A percentile compares a stretch with the other conserved stretches of the same genome.
phyloP scores from a whole-genome alignment of 345 rosid species.

The Cardamine resedifolia region DNA sequence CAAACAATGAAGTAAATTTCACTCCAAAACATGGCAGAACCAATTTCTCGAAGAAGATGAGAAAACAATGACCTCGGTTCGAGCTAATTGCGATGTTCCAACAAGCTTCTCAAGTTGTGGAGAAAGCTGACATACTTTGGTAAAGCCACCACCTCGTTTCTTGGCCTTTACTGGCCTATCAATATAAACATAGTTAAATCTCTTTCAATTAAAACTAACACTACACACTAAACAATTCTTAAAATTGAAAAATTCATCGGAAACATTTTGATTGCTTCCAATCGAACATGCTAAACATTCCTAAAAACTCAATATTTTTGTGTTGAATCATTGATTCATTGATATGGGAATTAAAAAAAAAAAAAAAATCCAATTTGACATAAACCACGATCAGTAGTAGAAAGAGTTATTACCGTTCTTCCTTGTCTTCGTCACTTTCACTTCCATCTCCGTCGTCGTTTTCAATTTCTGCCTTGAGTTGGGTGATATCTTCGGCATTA shows the following conservation, averaged over 20 bases:
- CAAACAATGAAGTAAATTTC: background rate
- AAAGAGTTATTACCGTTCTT: conserved; percentile 35
- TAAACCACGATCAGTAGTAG: background rate
- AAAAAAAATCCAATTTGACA: conserved; percentile 7
- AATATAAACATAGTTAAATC: background rate
- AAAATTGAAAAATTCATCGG: background rate
- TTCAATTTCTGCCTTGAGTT: conserved; percentile 26
- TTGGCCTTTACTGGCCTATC: conserved; percentile 47
- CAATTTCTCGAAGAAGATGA: background rate
- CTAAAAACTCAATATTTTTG: background rate
- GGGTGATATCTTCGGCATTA: conserved; percentile 35
- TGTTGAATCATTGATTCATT: conserved; percentile 6
- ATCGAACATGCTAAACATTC: too few species aligned
- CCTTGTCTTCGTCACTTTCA: conserved; percentile 33
- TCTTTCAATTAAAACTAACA: background rate
- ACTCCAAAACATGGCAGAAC: background rate
- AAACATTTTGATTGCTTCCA: conserved; percentile 5
- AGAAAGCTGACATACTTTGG: conserved; percentile 70
- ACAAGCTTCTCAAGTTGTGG: conserved; percentile 68
- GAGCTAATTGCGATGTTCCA: conserved; percentile 61
- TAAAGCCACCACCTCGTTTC: conserved; percentile 70
- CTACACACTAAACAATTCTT: background rate
- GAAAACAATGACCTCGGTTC: conserved; percentile 59
- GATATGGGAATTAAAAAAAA: background rate
- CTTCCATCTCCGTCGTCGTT: conserved; percentile 36